These are phyloP conservation scores for Quercus wislizeni DNA, from an alignment of 306 rosid genomes.

Conservation along the genomic window DNA sequence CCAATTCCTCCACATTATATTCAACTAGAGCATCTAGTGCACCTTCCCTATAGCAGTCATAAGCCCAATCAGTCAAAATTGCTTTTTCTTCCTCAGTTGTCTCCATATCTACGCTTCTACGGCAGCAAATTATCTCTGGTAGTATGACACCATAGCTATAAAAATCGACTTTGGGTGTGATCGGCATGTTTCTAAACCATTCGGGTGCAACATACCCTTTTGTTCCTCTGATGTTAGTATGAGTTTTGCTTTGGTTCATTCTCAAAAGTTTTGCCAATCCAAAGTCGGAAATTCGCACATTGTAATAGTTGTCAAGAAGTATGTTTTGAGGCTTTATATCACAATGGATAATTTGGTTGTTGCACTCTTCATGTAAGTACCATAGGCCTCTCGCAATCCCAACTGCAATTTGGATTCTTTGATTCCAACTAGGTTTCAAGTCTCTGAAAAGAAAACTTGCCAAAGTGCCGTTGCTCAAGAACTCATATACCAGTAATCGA, in stretches of 20 bases:
- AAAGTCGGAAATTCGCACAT: slow-evolving; percentile 20
- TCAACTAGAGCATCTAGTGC: slow-evolving; percentile 8
- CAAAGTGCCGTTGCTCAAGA: slow-evolving; percentile 23
- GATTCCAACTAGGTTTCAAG: slow-evolving; percentile 5
- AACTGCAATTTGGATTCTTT: slow-evolving; percentile 15
- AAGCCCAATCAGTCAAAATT: slow-evolving; percentile 25
- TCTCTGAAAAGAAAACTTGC: slow-evolving; percentile 29
- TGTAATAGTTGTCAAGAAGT: slow-evolving; percentile 21
- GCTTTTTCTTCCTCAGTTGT: neutral
- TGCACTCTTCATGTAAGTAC: slow-evolving; percentile 33
- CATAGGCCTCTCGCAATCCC: slow-evolving; percentile 27
- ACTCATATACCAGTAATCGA: slow-evolving; percentile 19
- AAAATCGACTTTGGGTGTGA: slow-evolving; percentile 24
- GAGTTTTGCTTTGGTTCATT: slow-evolving; percentile 4
- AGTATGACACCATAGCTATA: slow-evolving; percentile 30
- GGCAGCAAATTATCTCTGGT: slow-evolving; percentile 23
- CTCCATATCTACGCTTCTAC: slow-evolving; percentile 9
- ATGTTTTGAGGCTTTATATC: slow-evolving; percentile 39
- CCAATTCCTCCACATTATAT: slow-evolving; percentile 9
- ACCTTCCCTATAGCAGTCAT: slow-evolving; percentile 9
- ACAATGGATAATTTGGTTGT: slow-evolving; percentile 21
- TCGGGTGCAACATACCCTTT: slow-evolving; percentile 31
- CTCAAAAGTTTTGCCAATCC: slow-evolving; percentile 29
- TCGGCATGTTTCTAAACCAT: slow-evolving; percentile 19
- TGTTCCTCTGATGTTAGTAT: slow-evolving; percentile 12